Evolutionary conservation across 768 basidiomycete genomes (phyloP).

Genomic region (Leucocoprinus leucothites): DNA sequence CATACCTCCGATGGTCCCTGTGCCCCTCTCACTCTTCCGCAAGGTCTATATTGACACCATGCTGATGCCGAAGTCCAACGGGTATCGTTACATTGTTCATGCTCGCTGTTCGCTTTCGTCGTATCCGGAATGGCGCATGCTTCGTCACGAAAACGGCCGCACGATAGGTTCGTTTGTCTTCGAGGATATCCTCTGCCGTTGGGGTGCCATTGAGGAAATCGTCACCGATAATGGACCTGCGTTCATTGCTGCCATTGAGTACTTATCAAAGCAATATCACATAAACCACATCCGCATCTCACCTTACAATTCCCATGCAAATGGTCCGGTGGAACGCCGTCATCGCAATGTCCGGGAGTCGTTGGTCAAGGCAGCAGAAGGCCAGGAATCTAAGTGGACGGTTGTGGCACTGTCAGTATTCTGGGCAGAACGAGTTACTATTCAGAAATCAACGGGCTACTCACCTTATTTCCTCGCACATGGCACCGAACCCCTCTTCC

Average conservation of each 20-base stretch:
- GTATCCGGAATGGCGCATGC: slow-evolving; percentile 20
- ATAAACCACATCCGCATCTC: too few species aligned
- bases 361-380: slow-evolving; percentile 29
- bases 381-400: slow-evolving; percentile 34
- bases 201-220: too few species aligned
- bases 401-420: slow-evolving; percentile 20
- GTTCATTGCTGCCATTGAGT: too few species aligned
- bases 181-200: too few species aligned
- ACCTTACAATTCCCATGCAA: slow-evolving; percentile 38
- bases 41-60: slow-evolving; percentile 26
- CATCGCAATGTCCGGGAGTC: slow-evolving; percentile 26
- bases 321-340: slow-evolving; percentile 29
- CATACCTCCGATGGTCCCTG: slow-evolving; percentile 23
- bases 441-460: slow-evolving; percentile 25
- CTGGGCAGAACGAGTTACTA: slow-evolving; percentile 30
- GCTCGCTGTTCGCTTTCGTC: slow-evolving; percentile 17
- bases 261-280: too few species aligned
- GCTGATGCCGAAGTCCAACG: too few species aligned
- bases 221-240: too few species aligned
- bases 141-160: slow-evolving; percentile 20
- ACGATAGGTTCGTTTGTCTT: slow-evolving; percentile 22
- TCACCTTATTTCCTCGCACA: slow-evolving; percentile 31
- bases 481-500: slow-evolving; percentile 30
- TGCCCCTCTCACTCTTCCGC: slow-evolving; percentile 23
- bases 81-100: slow-evolving; percentile 24